Evolutionary conservation across 1,139 yeast genomes (phyloP).

Genomic region (Debaryomyces subglobosus): DNA sequence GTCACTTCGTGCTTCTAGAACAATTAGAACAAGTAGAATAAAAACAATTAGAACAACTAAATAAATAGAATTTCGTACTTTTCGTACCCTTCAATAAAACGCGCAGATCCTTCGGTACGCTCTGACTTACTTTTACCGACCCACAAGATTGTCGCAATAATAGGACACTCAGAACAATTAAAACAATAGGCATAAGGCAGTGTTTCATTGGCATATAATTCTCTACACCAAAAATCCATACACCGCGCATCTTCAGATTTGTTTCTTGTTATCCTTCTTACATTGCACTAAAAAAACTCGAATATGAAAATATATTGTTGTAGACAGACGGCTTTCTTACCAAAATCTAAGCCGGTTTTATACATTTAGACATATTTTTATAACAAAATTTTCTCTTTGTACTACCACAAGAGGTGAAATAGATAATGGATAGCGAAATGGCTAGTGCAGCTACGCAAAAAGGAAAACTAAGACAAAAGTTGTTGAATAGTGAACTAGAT

Average conservation of each 20-base stretch:
- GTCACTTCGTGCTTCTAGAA: too few relatives aligned
- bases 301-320: neutral
- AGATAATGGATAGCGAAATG: conserved; percentile 25
- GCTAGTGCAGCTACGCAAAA: conserved; percentile 20
- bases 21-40: too few relatives aligned
- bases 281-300: neutral
- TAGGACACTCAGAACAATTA: neutral
- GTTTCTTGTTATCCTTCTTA: neutral
- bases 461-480: conserved; percentile 37
- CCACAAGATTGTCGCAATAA: neutral
- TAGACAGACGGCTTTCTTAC: neutral
- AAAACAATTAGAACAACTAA: neutral
- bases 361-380: neutral
- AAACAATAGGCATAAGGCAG: neutral
- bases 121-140: neutral
- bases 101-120: neutral
- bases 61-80: neutral
- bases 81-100: neutral
- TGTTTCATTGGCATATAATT: neutral
- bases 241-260: conserved; percentile 1
- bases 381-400: neutral
- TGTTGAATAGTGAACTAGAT: conserved; percentile 35
- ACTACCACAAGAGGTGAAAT: neutral
- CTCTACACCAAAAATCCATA: conserved; percentile 1
- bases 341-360: neutral